phyloP scores from a whole-genome alignment of 148 eudicot species.

The Tetragonia tetragonoides region DNA sequence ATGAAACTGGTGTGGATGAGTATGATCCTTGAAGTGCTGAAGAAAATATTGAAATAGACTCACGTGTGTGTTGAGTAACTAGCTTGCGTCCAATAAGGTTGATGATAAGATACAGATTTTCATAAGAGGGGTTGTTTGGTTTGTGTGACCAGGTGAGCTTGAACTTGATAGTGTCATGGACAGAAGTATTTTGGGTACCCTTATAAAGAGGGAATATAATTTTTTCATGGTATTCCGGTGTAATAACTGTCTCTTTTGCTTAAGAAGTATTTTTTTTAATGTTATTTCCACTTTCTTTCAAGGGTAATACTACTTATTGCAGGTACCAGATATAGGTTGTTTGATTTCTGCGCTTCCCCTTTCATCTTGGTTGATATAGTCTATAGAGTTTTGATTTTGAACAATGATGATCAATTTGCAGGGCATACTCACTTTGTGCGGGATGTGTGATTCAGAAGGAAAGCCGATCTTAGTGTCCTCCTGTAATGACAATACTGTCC shows the following conservation, averaged over 20 bases:
- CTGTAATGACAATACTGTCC: slow-evolving; percentile 77
- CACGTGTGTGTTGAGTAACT: too few species aligned
- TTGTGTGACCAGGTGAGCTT: neutral
- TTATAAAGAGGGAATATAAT: neutral
- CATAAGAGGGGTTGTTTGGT: too few species aligned
- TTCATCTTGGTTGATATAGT: neutral
- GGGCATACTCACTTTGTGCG: slow-evolving; percentile 84
- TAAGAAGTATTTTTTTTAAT: neutral
- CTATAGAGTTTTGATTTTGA: neutral
- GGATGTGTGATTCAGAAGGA: slow-evolving; percentile 83
- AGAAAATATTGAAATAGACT: too few species aligned
- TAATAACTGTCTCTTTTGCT: neutral
- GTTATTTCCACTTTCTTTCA: neutral
- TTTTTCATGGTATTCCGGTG: neutral
- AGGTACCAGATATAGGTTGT: neutral
- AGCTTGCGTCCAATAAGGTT: too few species aligned
- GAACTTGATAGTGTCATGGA: neutral
- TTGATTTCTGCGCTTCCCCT: neutral
- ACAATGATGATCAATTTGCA: slow-evolving; percentile 35
- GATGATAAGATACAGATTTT: too few species aligned
- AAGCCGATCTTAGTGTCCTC: slow-evolving; percentile 90
- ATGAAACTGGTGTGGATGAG: too few species aligned
- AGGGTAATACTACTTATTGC: neutral
- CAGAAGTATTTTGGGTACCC: neutral
- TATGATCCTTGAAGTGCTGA: too few species aligned